These are phyloP conservation scores for Sungouiozyma intestinalis DNA, from an alignment of 805 yeast species.

Conservation along the genomic window DNA sequence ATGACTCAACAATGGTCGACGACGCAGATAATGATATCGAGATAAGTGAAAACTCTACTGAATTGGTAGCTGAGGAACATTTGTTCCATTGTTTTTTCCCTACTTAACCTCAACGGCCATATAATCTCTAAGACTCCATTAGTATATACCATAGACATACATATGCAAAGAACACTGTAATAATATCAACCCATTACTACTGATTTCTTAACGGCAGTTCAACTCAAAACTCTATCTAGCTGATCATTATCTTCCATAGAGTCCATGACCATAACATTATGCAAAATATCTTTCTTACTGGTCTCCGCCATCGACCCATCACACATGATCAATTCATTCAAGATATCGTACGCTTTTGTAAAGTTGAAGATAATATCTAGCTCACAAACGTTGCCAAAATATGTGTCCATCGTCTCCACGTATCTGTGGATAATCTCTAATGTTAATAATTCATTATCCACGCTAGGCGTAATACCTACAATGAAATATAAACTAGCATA, in stretches of 20 bases:
- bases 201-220: constrained; percentile 4
- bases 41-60: constrained; percentile 20
- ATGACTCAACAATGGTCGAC: constrained; percentile 3
- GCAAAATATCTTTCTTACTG: constrained; percentile 67
- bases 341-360: constrained; percentile 81
- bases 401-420: constrained; percentile 93
- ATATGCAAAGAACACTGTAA: not conserved
- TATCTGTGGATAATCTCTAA: constrained; percentile 83
- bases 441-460: constrained; percentile 74
- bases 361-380: constrained; percentile 90
- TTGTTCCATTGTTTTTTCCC: constrained; percentile 25
- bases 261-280: constrained; percentile 74
- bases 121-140: not conserved
- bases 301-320: constrained; percentile 86
- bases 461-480: constrained; percentile 47
- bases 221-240: constrained; percentile 33
- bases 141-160: too few species aligned
- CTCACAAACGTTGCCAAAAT: constrained; percentile 92
- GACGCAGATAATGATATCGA: constrained; percentile 18
- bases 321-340: constrained; percentile 72
- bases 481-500: constrained; percentile 90
- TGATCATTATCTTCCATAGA: constrained; percentile 74
- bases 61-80: constrained; percentile 22
- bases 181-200: constrained; percentile 1
- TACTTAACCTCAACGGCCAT: not conserved